These are phyloP conservation scores for Vinca minor DNA, from an alignment of 257 asterid species.

Conservation along the genomic window DNA sequence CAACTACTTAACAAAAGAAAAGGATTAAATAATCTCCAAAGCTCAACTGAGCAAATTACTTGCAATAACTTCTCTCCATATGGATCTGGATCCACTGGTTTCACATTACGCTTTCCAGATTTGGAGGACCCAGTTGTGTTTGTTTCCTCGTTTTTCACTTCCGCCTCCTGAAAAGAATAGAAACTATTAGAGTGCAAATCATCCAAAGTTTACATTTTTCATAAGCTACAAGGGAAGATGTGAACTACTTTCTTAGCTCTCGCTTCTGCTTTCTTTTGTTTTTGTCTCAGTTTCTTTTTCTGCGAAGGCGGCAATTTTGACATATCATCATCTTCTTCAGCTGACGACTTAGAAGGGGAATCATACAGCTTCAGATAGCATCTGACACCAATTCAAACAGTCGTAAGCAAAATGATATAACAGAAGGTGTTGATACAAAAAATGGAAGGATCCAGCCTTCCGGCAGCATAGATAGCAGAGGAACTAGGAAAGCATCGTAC, in stretches of 20 bases:
- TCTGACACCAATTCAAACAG: constrained; percentile 37
- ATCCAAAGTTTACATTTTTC: not conserved
- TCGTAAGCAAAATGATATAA: constrained; percentile 7
- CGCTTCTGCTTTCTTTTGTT: constrained; percentile 93
- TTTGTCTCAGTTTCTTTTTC: constrained; percentile 90
- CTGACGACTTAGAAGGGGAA: constrained; percentile 72
- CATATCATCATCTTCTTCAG: constrained; percentile 82
- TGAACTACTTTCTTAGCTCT: constrained; percentile 77
- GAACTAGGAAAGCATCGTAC: not conserved
- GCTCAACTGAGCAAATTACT: constrained; percentile 43
- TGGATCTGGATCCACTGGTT: constrained; percentile 90
- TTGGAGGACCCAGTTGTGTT: constrained; percentile 45
- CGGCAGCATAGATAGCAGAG: not conserved
- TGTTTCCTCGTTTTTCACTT: constrained; percentile 71
- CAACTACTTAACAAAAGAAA: not conserved
- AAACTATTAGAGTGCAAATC: constrained; percentile 12
- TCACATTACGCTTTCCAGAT: constrained; percentile 75
- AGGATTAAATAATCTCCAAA: constrained; percentile 1
- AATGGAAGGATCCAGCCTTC: no score
- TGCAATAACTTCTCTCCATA: constrained; percentile 77
- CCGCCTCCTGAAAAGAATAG: constrained; percentile 65
- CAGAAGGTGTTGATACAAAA: constrained; percentile 5
- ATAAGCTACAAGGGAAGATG: constrained; percentile 3
- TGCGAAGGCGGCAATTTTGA: constrained; percentile 82
- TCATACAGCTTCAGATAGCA: constrained; percentile 87